Evolutionary conservation across 352 stramenopile genomes (phyloP).

Genomic region (Pythium rhizo-oryzae): DNA sequence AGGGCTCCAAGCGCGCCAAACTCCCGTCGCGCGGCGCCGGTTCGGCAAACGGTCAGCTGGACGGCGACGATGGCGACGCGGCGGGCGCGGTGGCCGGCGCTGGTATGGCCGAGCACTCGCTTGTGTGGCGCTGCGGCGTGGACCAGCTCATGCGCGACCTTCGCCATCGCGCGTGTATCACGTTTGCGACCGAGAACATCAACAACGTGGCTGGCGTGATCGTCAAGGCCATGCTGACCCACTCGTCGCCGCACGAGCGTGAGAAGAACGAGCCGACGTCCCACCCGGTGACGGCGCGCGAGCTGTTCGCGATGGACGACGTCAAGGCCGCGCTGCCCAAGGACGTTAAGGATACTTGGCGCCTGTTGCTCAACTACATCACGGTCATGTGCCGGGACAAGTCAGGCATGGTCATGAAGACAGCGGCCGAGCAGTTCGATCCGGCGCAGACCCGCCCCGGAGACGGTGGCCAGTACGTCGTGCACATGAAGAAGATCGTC

Average conservation of each 20-base stretch:
- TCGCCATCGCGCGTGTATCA: slow-evolving; percentile 77
- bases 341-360: slow-evolving; percentile 82
- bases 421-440: slow-evolving; percentile 71
- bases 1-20: slow-evolving; percentile 77
- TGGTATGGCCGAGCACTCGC: slow-evolving; percentile 60
- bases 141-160: slow-evolving; percentile 83
- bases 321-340: slow-evolving; percentile 75
- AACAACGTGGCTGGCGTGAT: slow-evolving; percentile 83
- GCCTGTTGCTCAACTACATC: slow-evolving; percentile 87
- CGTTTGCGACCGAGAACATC: slow-evolving; percentile 85
- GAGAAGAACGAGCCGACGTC: slow-evolving; percentile 83
- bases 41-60: slow-evolving; percentile 21
- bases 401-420: slow-evolving; percentile 88
- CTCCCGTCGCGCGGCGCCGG: slow-evolving; percentile 59
- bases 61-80: slow-evolving; percentile 30
- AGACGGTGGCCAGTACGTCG: slow-evolving; percentile 87
- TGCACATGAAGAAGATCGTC: slow-evolving; percentile 91
- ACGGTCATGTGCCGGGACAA: slow-evolving; percentile 90
- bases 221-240: slow-evolving; percentile 75
- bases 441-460: slow-evolving; percentile 53
- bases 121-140: slow-evolving; percentile 82
- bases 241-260: slow-evolving; percentile 82
- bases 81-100: slow-evolving; percentile 15
- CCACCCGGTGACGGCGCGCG: slow-evolving; percentile 71
- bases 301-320: slow-evolving; percentile 69